Conservation (phyloP, 2,329 filamentous ascomycete species). For the Epichloe aotearoae region DNA sequence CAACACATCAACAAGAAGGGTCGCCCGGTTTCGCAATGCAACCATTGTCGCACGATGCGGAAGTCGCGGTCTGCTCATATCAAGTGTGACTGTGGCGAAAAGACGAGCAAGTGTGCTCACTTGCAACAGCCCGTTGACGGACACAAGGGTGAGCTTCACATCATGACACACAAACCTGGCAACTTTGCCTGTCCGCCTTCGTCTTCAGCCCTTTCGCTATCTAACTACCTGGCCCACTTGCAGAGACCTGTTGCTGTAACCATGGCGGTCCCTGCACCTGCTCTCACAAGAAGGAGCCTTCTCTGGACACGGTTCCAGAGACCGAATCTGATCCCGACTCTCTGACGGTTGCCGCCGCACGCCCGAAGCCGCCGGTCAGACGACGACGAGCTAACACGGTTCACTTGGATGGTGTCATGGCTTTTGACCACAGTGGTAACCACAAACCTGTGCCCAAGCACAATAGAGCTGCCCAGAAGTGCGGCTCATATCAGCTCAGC, state of each 20-base stretch:
- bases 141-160: conserved; percentile 39
- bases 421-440: conserved; percentile 50
- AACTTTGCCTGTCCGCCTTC: not conserved
- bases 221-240: conserved; percentile 7
- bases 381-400: conserved; percentile 48
- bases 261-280: conserved; percentile 56
- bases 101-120: conserved; percentile 59
- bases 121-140: conserved; percentile 43
- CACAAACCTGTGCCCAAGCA: conserved; percentile 50
- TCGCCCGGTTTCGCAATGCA: conserved; percentile 92
- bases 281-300: conserved; percentile 46
- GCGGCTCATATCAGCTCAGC: conserved; percentile 46
- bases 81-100: conserved; percentile 95
- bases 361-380: conserved; percentile 30
- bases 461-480: conserved; percentile 46
- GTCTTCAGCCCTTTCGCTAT: conserved; percentile 2
- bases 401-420: conserved; percentile 45
- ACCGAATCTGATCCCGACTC: conserved; percentile 43
- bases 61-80: conserved; percentile 91
- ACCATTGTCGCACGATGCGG: conserved; percentile 89
- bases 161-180: not conserved
- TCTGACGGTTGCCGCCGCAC: conserved; percentile 14
- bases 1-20: conserved; percentile 97
- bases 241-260: conserved; percentile 58
- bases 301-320: conserved; percentile 50